phyloP scores from a whole-genome alignment of 805 yeast genomes.

The Hanseniaspora meyeri region DNA sequence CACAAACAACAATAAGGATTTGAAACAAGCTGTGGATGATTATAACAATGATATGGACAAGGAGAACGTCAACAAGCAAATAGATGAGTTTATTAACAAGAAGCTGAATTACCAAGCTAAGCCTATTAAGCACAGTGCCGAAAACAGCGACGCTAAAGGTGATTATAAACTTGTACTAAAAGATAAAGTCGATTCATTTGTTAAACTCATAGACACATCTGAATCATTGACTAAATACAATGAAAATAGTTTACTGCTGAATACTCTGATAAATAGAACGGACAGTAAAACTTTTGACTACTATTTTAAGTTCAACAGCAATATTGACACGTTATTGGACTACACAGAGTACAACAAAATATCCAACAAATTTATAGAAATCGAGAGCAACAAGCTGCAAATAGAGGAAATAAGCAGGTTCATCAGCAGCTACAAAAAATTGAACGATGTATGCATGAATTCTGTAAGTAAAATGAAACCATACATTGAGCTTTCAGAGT shows the following conservation, averaged over 20 bases:
- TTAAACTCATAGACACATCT: not conserved
- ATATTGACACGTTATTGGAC: constrained; percentile 14
- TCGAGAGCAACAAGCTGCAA: constrained; percentile 8
- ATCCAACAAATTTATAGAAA: not conserved
- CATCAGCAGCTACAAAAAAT: not conserved
- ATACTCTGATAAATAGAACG: not conserved
- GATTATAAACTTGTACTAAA: not conserved
- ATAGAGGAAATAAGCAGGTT: not conserved
- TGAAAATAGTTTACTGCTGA: not conserved
- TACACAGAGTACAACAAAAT: constrained; percentile 14
- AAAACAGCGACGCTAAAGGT: not conserved
- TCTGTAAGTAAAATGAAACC: not conserved
- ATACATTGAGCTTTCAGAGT: constrained; percentile 18
- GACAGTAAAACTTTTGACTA: not conserved
- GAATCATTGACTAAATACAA: not conserved
- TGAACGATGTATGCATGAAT: not conserved
- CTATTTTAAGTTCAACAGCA: not conserved
- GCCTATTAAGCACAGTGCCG: not conserved
- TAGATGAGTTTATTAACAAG: constrained; percentile 9
- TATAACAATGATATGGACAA: constrained; percentile 18
- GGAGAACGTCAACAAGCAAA: constrained; percentile 23
- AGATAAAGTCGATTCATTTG: not conserved
- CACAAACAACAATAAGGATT: constrained; percentile 16
- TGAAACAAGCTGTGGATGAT: constrained; percentile 16
- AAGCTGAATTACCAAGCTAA: not conserved